Evolutionary conservation across 2,329 filamentous ascomycete species (phyloP), one percentile per base, ranked within the genome.

Genomic region (Stromatinia cepivora): DNA sequence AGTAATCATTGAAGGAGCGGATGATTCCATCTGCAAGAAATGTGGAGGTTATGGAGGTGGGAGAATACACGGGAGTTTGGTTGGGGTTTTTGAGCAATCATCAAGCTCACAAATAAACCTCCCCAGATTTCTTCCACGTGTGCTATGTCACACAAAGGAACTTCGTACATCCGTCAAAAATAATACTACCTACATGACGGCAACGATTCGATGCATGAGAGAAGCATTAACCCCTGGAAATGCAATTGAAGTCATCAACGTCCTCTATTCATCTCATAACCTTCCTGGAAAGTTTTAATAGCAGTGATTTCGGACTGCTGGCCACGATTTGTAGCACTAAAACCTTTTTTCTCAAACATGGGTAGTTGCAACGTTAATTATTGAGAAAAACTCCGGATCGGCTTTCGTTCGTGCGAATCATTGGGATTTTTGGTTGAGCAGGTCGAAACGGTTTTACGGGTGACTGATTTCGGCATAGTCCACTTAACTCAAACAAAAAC

Each of bases 101-200:
- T 28, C 42, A 69, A 68, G 67, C 69, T 76, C 67, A 74, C 73
- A 74, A 70, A 74, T 73, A 69, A 39, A 36, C 64, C 70, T 57
- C 62, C 70, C 59, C 61, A 69, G 53, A 46, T 48, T 74, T 75
- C 73, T 67, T 62, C 63, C 72, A 75, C 71, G 69, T 75, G 70
- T 70, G 59, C 45, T 63, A 67, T 72, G 70, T 72, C 58, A 63
- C 70, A 74, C 70, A 71, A 71, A 53, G 46, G 59, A 63, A 57
- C 69, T 57, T 70, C 69, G 67, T 72, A 66, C 66, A 66, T 71
- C 72, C 61, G 61, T 64, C 46, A 42, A 64, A 63, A 73, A 66
- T 56, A 59, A 68, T 58, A 34, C 52, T 46, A 25, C 67, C 48
- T 63, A 63, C 68, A 71, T 68, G 65, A 61, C 59, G 61, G 70